Evolutionary conservation across 768 basidiomycete species (phyloP).

Genomic region (Lentinula raphanica): DNA sequence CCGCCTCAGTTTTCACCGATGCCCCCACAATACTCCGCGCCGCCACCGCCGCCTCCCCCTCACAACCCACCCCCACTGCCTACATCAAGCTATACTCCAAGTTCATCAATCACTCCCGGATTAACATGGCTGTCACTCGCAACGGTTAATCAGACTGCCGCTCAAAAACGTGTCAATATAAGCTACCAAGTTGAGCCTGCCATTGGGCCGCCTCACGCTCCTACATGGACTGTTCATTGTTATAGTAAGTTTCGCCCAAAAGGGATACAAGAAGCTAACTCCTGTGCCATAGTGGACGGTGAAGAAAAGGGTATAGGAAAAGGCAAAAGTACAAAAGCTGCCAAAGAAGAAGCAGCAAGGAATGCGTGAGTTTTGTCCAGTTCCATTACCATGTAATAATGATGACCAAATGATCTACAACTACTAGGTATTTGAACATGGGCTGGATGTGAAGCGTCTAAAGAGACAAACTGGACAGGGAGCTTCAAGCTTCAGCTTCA

Average conservation of each 20-base stretch:
- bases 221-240: slow-evolving; percentile 54
- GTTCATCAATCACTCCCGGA: not conserved
- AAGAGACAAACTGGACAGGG: too few relatives aligned
- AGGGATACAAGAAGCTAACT: too few relatives aligned
- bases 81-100: slow-evolving; percentile 7
- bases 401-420: slow-evolving; percentile 10
- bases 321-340: slow-evolving; percentile 59
- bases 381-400: not conserved
- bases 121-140: slow-evolving; percentile 34
- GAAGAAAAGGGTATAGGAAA: slow-evolving; percentile 42
- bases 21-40: slow-evolving; percentile 6
- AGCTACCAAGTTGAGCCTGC: slow-evolving; percentile 40
- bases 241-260: slow-evolving; percentile 42
- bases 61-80: slow-evolving; percentile 12
- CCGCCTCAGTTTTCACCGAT: not conserved
- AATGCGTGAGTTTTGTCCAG: slow-evolving; percentile 38
- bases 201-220: slow-evolving; percentile 47
- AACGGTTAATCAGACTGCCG: slow-evolving; percentile 48
- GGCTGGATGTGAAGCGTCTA: not conserved
- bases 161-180: slow-evolving; percentile 38
- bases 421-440: not conserved
- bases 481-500: too few relatives aligned
- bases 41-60: slow-evolving; percentile 20
- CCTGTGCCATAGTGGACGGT: slow-evolving; percentile 39
- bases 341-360: slow-evolving; percentile 65